Base-by-base conservation (phyloP, 805 yeast genomes). In the Teunomyces barrocoloradensis region DNA sequence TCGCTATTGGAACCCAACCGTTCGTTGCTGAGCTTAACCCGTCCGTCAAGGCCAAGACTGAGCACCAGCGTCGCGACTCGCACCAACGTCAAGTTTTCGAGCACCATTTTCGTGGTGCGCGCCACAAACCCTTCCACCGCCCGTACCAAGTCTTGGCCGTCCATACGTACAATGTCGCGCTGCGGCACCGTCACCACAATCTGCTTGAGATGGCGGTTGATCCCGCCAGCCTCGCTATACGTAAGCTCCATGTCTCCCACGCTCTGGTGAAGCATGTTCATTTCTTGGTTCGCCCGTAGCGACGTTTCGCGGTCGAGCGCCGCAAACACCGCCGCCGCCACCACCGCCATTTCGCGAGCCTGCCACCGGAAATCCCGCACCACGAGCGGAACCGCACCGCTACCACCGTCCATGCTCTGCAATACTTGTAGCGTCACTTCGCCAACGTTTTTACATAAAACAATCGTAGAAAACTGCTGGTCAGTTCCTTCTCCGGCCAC, bases 21-120 rank as follows among this genome's bases (percentile, higher is more conserved):
- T n/a, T 23, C 40, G 18, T 37, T 27, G 17, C 40, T 37, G 28
- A 63, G 40, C 33, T 55, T 59, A 17, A 63, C 36, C 39, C 49
- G 58, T 11, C 68, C 69, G 12, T 64, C 68, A 6, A 45, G 47
- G 2, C 59, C 51, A 6, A 64, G 42, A 41, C 51, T 53, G 11
- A 63, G 29, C 12, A 63, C 36, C 12, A 48, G 44, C 15, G 63
- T 52, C 6, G 49, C 47, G 39, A 65, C 56, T 45, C 53, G 57
- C 4, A 41, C 41, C 6, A 67, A 43, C 6, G 49, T 38, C 36
- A 68, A 48, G 30, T 59, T 59, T 3, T 52, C 48, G 23, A 65
- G 53, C 15, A 53, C 51, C 5, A 66, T 32, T 29, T 55, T 53
- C n/a, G 67, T 60, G 10, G 52, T 45, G 6, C 42, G 35, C 27